These are phyloP conservation scores for Pyrus bretschneideri DNA, from an alignment of 306 rosid species.

Conservation along the genomic window DNA sequence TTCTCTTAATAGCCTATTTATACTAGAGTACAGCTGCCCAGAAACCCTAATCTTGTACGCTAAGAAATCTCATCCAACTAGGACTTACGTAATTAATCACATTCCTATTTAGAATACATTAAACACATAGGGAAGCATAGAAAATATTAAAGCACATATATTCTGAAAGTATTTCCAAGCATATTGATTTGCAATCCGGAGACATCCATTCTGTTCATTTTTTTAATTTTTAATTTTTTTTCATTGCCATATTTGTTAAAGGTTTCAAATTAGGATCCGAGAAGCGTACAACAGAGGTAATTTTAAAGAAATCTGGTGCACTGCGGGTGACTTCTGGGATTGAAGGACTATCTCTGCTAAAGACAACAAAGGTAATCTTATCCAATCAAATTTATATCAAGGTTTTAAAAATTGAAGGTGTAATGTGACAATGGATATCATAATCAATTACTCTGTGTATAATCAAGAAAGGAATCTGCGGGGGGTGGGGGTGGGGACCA, in stretches of 20 bases:
- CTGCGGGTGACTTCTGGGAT: constrained; percentile 74
- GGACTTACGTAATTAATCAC: too few relatives aligned
- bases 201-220: neutral
- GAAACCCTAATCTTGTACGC: too few relatives aligned
- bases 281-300: constrained; percentile 71
- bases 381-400: neutral
- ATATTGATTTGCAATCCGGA: neutral
- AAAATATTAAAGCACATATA: neutral
- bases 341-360: constrained; percentile 69
- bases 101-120: too few relatives aligned
- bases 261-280: constrained; percentile 96
- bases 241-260: constrained; percentile 20
- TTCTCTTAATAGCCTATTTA: too few relatives aligned
- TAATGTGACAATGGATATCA: neutral
- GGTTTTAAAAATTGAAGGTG: neutral
- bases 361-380: constrained; percentile 69
- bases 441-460: neutral
- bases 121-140: too few relatives aligned
- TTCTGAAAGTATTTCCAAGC: neutral
- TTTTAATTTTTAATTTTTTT: constrained; percentile 3
- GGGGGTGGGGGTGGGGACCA: neutral
- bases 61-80: too few relatives aligned
- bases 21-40: too few relatives aligned
- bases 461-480: neutral
- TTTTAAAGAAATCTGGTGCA: constrained; percentile 58